A percentile compares a stretch with the other conserved stretches of the same genome.
Evolutionary conservation across 768 basidiomycete species (phyloP).

Genomic region (Hemileccinum impolitum): DNA sequence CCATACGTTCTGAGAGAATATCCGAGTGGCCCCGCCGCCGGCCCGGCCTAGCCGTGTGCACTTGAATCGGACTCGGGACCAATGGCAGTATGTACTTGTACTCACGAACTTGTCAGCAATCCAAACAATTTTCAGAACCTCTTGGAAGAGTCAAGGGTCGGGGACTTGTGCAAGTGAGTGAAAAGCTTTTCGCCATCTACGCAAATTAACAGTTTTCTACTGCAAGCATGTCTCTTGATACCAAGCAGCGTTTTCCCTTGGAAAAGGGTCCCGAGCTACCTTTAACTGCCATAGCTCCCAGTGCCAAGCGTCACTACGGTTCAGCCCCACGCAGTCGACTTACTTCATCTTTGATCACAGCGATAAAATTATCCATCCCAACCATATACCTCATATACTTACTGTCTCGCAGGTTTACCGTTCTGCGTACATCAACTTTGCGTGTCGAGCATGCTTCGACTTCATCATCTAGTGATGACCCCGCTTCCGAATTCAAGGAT

Average conservation of each 20-base stretch:
- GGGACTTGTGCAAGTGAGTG: constrained; percentile 7
- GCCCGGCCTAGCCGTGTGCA: no score
- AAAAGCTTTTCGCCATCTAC: background rate
- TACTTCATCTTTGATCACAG: constrained; percentile 4
- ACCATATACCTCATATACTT: constrained; percentile 20
- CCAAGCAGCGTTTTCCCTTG: constrained; percentile 9
- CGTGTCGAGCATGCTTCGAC: constrained; percentile 1
- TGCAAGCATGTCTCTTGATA: constrained; percentile 9
- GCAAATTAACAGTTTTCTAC: background rate
- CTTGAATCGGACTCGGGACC: no score
- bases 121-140: background rate
- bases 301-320: background rate
- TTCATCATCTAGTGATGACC: constrained; percentile 26
- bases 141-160: background rate
- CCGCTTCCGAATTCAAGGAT: constrained; percentile 44
- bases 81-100: no score
- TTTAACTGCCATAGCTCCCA: constrained; percentile 2
- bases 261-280: constrained; percentile 21
- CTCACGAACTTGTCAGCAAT: background rate
- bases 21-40: no score
- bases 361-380: constrained; percentile 18
- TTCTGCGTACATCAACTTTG: background rate
- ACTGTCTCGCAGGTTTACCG: constrained; percentile 12
- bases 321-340: background rate
- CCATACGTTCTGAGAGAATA: no score